Percentiles rank a stretch among this genome's conserved stretches.
These are phyloP conservation scores for Syncephalastrum monosporum DNA, from an alignment of 371 early-diverging fungal species.

Conservation along the genomic window DNA sequence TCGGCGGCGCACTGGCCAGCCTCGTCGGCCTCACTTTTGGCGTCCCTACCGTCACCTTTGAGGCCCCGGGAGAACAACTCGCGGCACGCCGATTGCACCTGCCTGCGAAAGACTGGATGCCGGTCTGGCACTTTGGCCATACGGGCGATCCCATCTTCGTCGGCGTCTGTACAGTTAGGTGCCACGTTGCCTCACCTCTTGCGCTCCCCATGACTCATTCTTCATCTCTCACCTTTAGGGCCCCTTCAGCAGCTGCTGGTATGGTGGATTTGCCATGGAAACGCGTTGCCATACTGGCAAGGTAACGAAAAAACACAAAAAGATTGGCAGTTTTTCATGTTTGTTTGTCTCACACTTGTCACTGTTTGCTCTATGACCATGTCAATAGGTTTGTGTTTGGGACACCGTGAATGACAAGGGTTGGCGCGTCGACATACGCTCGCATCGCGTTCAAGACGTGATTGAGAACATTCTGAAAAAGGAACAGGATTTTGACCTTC, in stretches of 20 bases:
- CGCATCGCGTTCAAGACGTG: constrained; percentile 77
- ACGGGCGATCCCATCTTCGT: constrained; percentile 92
- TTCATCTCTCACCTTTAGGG: constrained; percentile 46
- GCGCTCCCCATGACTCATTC: neutral
- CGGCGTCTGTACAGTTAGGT: constrained; percentile 73
- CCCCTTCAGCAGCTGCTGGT: constrained; percentile 77
- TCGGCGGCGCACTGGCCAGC: constrained; percentile 87
- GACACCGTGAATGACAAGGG: constrained; percentile 66
- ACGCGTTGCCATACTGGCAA: constrained; percentile 52
- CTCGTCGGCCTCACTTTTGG: constrained; percentile 86
- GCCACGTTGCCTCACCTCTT: too few species aligned
- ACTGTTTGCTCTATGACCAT: constrained; percentile 9
- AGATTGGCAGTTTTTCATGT: neutral
- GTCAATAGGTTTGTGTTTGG: constrained; percentile 54
- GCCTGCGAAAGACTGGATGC: constrained; percentile 57
- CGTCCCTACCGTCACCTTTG: constrained; percentile 85
- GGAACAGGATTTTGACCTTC: constrained; percentile 42
- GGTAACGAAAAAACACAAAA: constrained; percentile 20
- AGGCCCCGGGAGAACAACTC: constrained; percentile 86
- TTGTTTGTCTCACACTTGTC: neutral
- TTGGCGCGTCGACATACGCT: constrained; percentile 75
- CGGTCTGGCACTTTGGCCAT: constrained; percentile 92
- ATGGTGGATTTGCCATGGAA: constrained; percentile 91
- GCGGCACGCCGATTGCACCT: constrained; percentile 83
- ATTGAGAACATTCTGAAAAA: constrained; percentile 75